Evolutionary conservation across 2,329 filamentous ascomycete genomes (phyloP), one percentile per base, ranked within the genome.

Genomic region (Trichoderma sp.): DNA sequence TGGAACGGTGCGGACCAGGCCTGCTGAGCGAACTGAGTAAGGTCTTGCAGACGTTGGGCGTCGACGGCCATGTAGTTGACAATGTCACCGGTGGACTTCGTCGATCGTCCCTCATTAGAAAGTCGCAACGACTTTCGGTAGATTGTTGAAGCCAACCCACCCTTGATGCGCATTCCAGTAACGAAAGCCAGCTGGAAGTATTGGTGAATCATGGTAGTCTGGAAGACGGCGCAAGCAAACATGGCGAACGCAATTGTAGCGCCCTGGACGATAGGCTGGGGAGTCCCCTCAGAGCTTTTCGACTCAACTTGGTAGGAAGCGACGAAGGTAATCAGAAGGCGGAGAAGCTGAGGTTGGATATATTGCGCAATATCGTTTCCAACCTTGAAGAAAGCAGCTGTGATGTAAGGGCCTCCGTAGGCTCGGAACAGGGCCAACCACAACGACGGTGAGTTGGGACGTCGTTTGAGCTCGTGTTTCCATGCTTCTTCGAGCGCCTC

Each of bases 41-140:
- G 87, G 84, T 99, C 97, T 81, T 98, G 94, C 21, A 99, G 89
- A 78, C 97, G 93, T 84, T 99, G 97, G 16, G 96, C 96, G 83
- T 99, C 97, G 11, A 99, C 96, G 63, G 97, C 97, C 96, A 99
- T 99, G 85, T 98, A 97, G 83, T 99, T 99, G 83, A 99, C 97
- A 81, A 99, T 98, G 81, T 99, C 97, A 75, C 97, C 97, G 0
- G 97, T 99, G 0, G 94, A 94, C 85, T 98, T 98, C 62, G 92
- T 86, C 2, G 95, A 90, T 72, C 96, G 91, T 9, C 97, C 97
- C 85, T 99, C 97, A 80, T 97, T 98, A 6, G 96, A 98, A 21
- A 99, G 88, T 78, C 91, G 93, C 77, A 98, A 88, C 0, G 95
- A 93, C 85, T 99, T 99, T 76, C 92, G 90, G 84, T 99, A 99